Evolutionary conservation across 257 asterid species (phyloP).

Genomic region (Solanum ossicruentum): DNA sequence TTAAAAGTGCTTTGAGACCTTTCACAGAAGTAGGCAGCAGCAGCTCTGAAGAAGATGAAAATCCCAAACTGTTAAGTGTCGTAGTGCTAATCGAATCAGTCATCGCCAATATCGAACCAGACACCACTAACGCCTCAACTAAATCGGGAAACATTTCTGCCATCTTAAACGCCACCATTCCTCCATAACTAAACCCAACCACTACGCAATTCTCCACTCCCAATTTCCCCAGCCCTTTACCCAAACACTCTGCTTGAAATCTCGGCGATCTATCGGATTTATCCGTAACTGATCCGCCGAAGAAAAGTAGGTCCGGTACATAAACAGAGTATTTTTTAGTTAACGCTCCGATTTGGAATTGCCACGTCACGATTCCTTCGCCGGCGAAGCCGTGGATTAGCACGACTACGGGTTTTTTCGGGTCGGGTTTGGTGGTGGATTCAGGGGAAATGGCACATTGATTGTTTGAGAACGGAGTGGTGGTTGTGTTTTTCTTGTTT

Average conservation of each 20-base stretch:
- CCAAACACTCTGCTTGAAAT: constrained; percentile 71
- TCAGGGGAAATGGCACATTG: background rate
- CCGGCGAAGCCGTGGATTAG: constrained; percentile 73
- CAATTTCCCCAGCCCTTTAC: constrained; percentile 43
- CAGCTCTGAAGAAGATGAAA: constrained; percentile 62
- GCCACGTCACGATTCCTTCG: constrained; percentile 85
- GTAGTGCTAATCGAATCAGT: constrained; percentile 51
- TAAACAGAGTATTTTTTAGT: constrained; percentile 61
- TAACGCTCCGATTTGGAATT: constrained; percentile 61
- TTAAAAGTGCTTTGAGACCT: constrained; percentile 65
- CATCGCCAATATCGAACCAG: constrained; percentile 74
- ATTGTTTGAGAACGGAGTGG: background rate
- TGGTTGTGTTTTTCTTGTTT: constrained; percentile 8
- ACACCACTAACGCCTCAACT: constrained; percentile 53
- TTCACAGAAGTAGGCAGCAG: constrained; percentile 59
- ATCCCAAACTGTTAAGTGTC: constrained; percentile 51
- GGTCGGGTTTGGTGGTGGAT: constrained; percentile 12
- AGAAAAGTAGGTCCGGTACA: constrained; percentile 82
- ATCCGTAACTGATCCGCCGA: constrained; percentile 66
- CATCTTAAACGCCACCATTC: constrained; percentile 93
- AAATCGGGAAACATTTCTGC: constrained; percentile 61
- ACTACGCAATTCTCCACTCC: constrained; percentile 57
- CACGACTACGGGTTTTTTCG: constrained; percentile 46
- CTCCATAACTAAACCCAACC: constrained; percentile 92
- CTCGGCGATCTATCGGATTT: constrained; percentile 54